Evolutionary conservation across 2,329 filamentous ascomycete genomes (phyloP).

Genomic region (Aspergillus sp.): DNA sequence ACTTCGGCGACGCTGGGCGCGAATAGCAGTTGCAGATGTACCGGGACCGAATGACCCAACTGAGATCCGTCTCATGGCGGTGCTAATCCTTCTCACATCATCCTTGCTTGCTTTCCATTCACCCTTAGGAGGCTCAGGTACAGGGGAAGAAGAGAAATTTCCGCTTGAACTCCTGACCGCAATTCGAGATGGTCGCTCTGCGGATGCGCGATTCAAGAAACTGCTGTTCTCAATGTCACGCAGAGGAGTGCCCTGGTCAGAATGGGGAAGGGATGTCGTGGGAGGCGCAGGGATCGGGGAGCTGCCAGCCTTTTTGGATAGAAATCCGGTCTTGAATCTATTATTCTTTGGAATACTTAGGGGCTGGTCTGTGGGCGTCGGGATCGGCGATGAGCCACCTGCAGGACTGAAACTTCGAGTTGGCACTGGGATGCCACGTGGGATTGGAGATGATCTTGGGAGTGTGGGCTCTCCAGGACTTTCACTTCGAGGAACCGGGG

Average conservation of each 20-base stretch:
- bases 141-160: slow-evolving; percentile 33
- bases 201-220: slow-evolving; percentile 48
- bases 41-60: slow-evolving; percentile 41
- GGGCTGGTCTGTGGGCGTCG: slow-evolving; percentile 56
- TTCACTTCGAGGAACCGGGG: slow-evolving; percentile 48
- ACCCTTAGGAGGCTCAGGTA: slow-evolving; percentile 51
- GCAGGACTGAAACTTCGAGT: slow-evolving; percentile 37
- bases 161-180: slow-evolving; percentile 42
- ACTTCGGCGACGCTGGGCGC: slow-evolving; percentile 56
- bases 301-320: slow-evolving; percentile 67
- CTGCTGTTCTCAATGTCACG: slow-evolving; percentile 53
- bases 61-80: slow-evolving; percentile 58
- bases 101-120: slow-evolving; percentile 49
- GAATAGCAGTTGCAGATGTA: slow-evolving; percentile 38
- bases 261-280: slow-evolving; percentile 59
- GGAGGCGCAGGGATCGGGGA: slow-evolving; percentile 63
- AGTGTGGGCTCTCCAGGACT: slow-evolving; percentile 52
- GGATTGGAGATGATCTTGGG: slow-evolving; percentile 55
- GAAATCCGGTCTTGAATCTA: slow-evolving; percentile 86
- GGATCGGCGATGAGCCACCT: slow-evolving; percentile 58
- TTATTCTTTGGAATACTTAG: slow-evolving; percentile 64
- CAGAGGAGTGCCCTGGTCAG: slow-evolving; percentile 58
- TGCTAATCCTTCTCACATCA: slow-evolving; percentile 55
- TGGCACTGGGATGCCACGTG: slow-evolving; percentile 43
- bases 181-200: slow-evolving; percentile 40